A percentile compares a stretch with the other conserved stretches of the same genome.
Conservation (phyloP, 306 rosid genomes). For the Cicer chorassanicum region DNA sequence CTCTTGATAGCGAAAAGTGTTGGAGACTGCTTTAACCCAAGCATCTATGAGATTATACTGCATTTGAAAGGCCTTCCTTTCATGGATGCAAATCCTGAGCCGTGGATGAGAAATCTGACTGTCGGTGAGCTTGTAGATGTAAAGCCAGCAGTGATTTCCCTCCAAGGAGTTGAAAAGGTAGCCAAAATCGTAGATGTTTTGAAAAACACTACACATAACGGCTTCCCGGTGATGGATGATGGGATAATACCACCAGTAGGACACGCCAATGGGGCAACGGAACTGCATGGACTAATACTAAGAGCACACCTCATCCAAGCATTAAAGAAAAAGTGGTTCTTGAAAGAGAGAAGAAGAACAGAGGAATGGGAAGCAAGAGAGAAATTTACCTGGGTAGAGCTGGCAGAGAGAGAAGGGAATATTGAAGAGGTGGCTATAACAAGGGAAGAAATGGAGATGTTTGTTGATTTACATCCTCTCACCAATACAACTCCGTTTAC, state of each 20-base stretch:
- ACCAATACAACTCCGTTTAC: slow-evolving; percentile 83
- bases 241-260: slow-evolving; percentile 58
- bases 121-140: slow-evolving; percentile 84
- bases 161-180: slow-evolving; percentile 76
- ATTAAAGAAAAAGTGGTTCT: slow-evolving; percentile 83
- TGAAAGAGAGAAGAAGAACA: slow-evolving; percentile 71
- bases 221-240: slow-evolving; percentile 78
- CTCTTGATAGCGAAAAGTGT: slow-evolving; percentile 85
- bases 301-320: slow-evolving; percentile 81
- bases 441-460: slow-evolving; percentile 82
- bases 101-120: slow-evolving; percentile 89
- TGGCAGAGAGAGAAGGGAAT: slow-evolving; percentile 74
- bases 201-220: slow-evolving; percentile 80
- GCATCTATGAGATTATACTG: slow-evolving; percentile 88
- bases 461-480: slow-evolving; percentile 86
- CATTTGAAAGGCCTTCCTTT: slow-evolving; percentile 90
- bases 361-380: slow-evolving; percentile 92
- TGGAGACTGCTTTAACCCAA: slow-evolving; percentile 89
- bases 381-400: slow-evolving; percentile 76
- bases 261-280: slow-evolving; percentile 55
- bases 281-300: slow-evolving; percentile 77
- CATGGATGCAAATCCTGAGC: slow-evolving; percentile 88
- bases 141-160: slow-evolving; percentile 71
- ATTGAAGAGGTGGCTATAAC: slow-evolving; percentile 80
- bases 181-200: slow-evolving; percentile 74